Evolutionary conservation across 2,329 filamentous ascomycete genomes (phyloP).

Genomic region (Aspergillus neotritici): DNA sequence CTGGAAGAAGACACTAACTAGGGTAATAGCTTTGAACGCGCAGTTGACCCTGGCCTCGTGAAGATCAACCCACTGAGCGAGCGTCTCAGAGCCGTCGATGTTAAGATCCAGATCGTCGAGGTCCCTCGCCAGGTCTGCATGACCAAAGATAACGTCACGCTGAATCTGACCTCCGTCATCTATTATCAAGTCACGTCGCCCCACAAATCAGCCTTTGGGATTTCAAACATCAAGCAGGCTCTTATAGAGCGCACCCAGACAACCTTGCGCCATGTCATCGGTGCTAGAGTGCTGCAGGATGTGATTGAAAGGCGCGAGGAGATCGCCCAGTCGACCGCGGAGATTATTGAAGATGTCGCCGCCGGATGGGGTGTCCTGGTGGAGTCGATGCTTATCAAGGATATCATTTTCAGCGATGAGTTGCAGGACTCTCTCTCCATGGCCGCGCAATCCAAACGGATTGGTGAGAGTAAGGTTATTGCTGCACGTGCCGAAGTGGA

Average conservation of each 20-base stretch:
- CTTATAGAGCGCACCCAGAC: constrained; percentile 97
- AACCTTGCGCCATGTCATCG: constrained; percentile 92
- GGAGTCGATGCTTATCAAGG: constrained; percentile 98
- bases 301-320: constrained; percentile 98
- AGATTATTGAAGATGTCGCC: constrained; percentile 96
- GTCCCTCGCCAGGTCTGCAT: constrained; percentile 96
- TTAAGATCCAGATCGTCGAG: constrained; percentile 98
- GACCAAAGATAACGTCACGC: constrained; percentile 98
- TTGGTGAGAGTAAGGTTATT: constrained; percentile 97
- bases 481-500: constrained; percentile 95
- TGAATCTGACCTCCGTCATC: constrained; percentile 92
- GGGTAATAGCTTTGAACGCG: constrained; percentile 68
- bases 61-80: constrained; percentile 96
- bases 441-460: constrained; percentile 97
- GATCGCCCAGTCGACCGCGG: constrained; percentile 86
- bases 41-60: constrained; percentile 92
- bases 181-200: constrained; percentile 97
- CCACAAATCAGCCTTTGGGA: constrained; percentile 95
- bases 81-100: constrained; percentile 82
- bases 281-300: constrained; percentile 90
- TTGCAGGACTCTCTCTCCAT: constrained; percentile 94
- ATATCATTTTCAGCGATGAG: constrained; percentile 94
- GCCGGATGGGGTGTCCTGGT: constrained; percentile 91
- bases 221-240: constrained; percentile 90
- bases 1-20: constrained; percentile 2